These are phyloP conservation scores for Chrysosporium keratinophilum DNA, from an alignment of 2,329 filamentous ascomycete genomes.

Conservation along the genomic window DNA sequence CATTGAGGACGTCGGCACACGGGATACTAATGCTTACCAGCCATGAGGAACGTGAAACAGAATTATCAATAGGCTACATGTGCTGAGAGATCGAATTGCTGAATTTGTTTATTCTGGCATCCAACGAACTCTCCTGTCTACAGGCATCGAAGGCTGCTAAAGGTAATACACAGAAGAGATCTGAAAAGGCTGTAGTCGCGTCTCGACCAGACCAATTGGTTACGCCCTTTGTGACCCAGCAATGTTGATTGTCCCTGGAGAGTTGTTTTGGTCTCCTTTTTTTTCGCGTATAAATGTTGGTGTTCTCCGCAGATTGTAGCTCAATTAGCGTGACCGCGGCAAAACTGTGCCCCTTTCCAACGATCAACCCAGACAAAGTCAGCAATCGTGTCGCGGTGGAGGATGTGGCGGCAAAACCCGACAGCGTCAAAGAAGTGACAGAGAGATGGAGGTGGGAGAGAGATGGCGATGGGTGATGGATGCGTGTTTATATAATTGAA, in stretches of 20 bases:
- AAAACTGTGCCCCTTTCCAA: not conserved
- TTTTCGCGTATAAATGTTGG: not conserved
- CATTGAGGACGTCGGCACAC: slow-evolving; percentile 1
- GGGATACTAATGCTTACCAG: slow-evolving; percentile 48
- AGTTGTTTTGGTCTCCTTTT: not conserved
- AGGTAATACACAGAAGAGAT: slow-evolving; percentile 31
- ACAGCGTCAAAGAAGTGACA: not conserved
- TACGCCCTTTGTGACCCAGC: slow-evolving; percentile 13
- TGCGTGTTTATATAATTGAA: slow-evolving; percentile 5
- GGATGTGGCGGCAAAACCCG: not conserved
- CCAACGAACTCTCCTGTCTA: slow-evolving; percentile 26
- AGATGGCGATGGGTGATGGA: slow-evolving; percentile 2
- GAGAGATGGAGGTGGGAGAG: not conserved
- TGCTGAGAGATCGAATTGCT: slow-evolving; percentile 16
- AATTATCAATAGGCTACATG: slow-evolving; percentile 31
- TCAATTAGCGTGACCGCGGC: not conserved
- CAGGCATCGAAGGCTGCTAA: slow-evolving; percentile 30
- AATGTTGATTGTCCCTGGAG: not conserved
- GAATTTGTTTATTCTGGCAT: slow-evolving; percentile 15
- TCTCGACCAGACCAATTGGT: slow-evolving; percentile 27
- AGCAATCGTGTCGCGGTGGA: not conserved
- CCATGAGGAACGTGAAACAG: slow-evolving; percentile 37
- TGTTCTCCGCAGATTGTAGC: not conserved
- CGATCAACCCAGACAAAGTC: not conserved
- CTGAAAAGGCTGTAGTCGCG: slow-evolving; percentile 25